phyloP scores from a whole-genome alignment of 2,329 filamentous ascomycete genomes.

The Fusarium dlaminii region DNA sequence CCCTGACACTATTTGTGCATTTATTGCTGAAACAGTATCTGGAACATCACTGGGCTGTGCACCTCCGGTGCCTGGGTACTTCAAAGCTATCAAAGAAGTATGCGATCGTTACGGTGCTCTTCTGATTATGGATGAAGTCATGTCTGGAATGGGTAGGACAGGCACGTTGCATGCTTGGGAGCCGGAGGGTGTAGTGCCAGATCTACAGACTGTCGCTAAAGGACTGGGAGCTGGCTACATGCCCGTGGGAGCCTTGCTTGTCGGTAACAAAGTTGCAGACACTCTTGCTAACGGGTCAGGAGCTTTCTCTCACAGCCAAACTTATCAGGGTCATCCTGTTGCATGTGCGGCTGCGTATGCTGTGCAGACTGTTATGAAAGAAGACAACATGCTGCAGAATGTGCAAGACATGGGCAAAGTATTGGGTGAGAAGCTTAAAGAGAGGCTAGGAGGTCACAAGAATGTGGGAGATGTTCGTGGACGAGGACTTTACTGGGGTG shows the following conservation, averaged over 20 bases:
- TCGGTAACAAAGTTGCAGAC: slow-evolving; percentile 14
- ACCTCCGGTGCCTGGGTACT: slow-evolving; percentile 55
- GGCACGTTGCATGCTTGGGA: slow-evolving; percentile 72
- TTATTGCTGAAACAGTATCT: slow-evolving; percentile 34
- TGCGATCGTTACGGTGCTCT: slow-evolving; percentile 66
- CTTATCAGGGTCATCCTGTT: slow-evolving; percentile 57
- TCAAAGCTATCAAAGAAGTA: slow-evolving; percentile 60
- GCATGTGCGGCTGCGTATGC: slow-evolving; percentile 51
- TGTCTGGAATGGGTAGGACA: slow-evolving; percentile 73
- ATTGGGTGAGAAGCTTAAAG: background rate
- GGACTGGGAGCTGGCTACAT: slow-evolving; percentile 58
- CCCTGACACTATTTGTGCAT: slow-evolving; percentile 29
- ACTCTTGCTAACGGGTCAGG: slow-evolving; percentile 19
- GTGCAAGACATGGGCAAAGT: background rate
- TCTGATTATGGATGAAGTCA: slow-evolving; percentile 69
- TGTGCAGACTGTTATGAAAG: slow-evolving; percentile 45
- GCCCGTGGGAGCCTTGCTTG: slow-evolving; percentile 23
- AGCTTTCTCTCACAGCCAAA: slow-evolving; percentile 66
- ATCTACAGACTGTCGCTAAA: slow-evolving; percentile 74
- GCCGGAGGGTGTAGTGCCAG: slow-evolving; percentile 64
- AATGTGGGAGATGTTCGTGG: slow-evolving; percentile 36
- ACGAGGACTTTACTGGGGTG: slow-evolving; percentile 33
- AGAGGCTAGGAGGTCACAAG: slow-evolving; percentile 10
- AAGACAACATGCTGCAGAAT: slow-evolving; percentile 29
- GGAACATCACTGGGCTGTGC: slow-evolving; percentile 34